phyloP scores from a whole-genome alignment of 306 rosid genomes.

The Quercus alba region DNA sequence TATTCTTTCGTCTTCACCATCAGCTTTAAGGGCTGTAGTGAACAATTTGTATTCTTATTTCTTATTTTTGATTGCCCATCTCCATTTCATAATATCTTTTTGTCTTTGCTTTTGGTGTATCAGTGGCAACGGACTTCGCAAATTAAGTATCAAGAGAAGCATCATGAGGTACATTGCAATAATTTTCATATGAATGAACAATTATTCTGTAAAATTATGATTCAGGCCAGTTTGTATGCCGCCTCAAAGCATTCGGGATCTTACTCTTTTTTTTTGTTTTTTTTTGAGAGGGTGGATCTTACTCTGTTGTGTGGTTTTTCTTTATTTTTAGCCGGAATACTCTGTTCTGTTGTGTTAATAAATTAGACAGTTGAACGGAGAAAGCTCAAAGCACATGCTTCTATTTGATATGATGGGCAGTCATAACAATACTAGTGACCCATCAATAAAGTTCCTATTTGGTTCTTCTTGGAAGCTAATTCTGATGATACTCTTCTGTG shows the following conservation, averaged over 20 bases:
- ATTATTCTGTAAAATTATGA: conserved; percentile 28
- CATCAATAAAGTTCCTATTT: neutral
- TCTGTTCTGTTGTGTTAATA: neutral
- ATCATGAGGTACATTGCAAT: conserved; percentile 13
- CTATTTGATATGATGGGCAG: neutral
- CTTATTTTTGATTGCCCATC: neutral
- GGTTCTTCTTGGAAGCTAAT: neutral
- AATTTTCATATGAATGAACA: conserved; percentile 3
- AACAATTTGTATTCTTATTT: too few relatives aligned
- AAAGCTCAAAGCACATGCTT: neutral
- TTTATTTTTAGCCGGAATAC: too few relatives aligned
- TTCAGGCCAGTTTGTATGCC: conserved; percentile 16
- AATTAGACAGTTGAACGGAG: neutral
- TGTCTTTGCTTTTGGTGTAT: conserved; percentile 8
- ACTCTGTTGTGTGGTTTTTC: neutral
- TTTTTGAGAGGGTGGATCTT: neutral
- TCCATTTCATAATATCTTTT: neutral
- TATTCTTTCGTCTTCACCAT: too few relatives aligned
- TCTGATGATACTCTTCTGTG: neutral
- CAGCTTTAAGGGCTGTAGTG: too few relatives aligned
- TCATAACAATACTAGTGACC: neutral
- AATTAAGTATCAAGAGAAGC: conserved; percentile 47
- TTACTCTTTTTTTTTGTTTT: neutral
- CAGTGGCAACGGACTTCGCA: conserved; percentile 62
- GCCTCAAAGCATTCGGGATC: conserved; percentile 7